Conservation (phyloP, 2,329 filamentous ascomycete species). For the Xylaria digitata region DNA sequence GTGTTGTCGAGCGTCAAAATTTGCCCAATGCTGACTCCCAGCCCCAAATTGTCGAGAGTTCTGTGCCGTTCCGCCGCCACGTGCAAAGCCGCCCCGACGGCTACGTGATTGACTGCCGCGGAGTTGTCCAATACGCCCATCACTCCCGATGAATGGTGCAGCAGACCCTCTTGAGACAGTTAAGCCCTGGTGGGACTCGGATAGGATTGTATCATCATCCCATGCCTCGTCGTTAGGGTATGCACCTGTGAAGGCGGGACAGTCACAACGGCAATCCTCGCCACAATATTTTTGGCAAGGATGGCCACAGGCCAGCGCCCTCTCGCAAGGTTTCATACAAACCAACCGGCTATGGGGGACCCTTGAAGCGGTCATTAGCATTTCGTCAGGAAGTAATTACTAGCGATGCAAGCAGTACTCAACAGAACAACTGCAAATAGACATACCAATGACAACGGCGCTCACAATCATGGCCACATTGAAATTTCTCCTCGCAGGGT, state of each 20-base stretch:
- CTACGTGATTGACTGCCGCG: slow-evolving; percentile 16
- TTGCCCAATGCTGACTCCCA: slow-evolving; percentile 29
- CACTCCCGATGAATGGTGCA: slow-evolving; percentile 28
- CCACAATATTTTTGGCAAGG: slow-evolving; percentile 47
- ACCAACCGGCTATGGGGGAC: slow-evolving; percentile 44
- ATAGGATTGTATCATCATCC: slow-evolving; percentile 14
- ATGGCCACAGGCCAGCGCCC: slow-evolving; percentile 45
- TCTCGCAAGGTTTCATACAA: slow-evolving; percentile 46
- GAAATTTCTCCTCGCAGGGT: slow-evolving; percentile 41
- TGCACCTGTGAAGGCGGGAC: slow-evolving; percentile 44
- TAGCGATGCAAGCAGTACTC: not conserved
- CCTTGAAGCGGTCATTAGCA: slow-evolving; percentile 38
- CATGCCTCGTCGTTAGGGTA: slow-evolving; percentile 43
- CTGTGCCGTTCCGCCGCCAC: slow-evolving; percentile 2
- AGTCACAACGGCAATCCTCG: slow-evolving; percentile 44
- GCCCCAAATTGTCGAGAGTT: not conserved
- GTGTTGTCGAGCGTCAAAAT: slow-evolving; percentile 40
- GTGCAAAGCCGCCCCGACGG: slow-evolving; percentile 25
- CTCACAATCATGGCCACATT: slow-evolving; percentile 48
- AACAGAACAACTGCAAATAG: not conserved
- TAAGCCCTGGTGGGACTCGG: not conserved
- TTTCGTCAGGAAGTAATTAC: not conserved
- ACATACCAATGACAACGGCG: slow-evolving; percentile 50
- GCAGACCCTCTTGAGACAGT: slow-evolving; percentile 12
- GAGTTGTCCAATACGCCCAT: slow-evolving; percentile 21